A percentile compares a stretch with the other conserved stretches of the same genome.
Conservation (phyloP, 768 basidiomycete species). For the Royoungia palumana region DNA sequence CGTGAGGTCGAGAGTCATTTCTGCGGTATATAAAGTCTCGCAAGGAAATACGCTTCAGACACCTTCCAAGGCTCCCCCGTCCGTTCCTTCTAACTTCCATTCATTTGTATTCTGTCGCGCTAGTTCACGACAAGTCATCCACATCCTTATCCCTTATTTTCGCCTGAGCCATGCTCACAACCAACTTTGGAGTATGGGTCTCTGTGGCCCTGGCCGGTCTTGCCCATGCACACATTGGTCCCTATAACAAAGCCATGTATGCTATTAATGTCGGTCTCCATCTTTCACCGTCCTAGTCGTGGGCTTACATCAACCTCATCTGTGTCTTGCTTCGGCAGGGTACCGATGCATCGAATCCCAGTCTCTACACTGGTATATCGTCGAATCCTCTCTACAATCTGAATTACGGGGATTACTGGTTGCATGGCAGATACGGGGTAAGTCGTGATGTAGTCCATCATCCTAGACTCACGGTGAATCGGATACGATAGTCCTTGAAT, state of each 20-base stretch:
- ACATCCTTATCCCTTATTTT: not conserved
- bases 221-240: slow-evolving; percentile 1
- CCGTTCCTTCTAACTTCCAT: not conserved
- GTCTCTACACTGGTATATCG: not conserved
- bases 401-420: not conserved
- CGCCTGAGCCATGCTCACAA: slow-evolving; percentile 1
- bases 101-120: slow-evolving; percentile 1
- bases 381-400: slow-evolving; percentile 1
- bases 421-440: slow-evolving; percentile 1
- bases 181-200: not conserved
- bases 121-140: slow-evolving; percentile 4
- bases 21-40: too few species aligned
- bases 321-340: slow-evolving; percentile 5
- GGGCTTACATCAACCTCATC: not conserved
- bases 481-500: not conserved
- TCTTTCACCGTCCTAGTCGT: not conserved
- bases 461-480: not conserved
- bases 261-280: slow-evolving; percentile 3
- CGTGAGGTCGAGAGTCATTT: too few species aligned
- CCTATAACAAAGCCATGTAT: slow-evolving; percentile 1
- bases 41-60: too few species aligned
- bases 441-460: not conserved
- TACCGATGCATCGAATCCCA: not conserved
- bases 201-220: slow-evolving; percentile 12
- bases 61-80: too few species aligned